These are phyloP conservation scores for Hymenoscyphus linearis DNA, from an alignment of 2,329 filamentous ascomycete species.

Conservation along the genomic window DNA sequence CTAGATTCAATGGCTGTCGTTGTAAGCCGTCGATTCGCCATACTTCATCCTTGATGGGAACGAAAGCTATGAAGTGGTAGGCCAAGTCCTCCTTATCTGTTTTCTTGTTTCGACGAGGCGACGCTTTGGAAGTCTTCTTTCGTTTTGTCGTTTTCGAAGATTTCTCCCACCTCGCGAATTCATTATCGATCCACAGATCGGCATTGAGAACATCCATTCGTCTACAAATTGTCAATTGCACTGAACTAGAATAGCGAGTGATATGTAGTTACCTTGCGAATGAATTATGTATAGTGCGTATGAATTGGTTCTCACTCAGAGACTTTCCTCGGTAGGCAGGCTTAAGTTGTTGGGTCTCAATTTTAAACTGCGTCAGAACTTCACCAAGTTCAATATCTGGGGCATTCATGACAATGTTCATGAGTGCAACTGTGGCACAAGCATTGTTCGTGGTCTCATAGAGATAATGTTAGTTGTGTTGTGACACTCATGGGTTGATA, in stretches of 20 bases:
- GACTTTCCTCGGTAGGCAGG: conserved; percentile 71
- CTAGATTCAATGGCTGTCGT: conserved; percentile 61
- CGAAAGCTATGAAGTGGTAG: conserved; percentile 87
- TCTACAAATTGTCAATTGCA: conserved; percentile 34
- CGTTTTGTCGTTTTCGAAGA: conserved; percentile 29
- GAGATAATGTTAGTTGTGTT: neutral
- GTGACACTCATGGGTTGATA: neutral
- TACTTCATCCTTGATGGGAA: conserved; percentile 66
- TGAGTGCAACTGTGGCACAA: conserved; percentile 85
- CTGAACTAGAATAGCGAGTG: neutral
- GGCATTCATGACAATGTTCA: conserved; percentile 91
- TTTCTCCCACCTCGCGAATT: conserved; percentile 32
- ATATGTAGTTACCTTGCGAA: conserved; percentile 58
- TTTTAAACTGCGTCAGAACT: conserved; percentile 67
- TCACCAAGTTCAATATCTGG: conserved; percentile 60
- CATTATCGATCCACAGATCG: conserved; percentile 60
- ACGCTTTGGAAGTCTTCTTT: conserved; percentile 32
- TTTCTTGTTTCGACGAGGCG: conserved; percentile 30
- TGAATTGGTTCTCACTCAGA: conserved; percentile 68
- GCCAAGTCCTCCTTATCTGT: conserved; percentile 53
- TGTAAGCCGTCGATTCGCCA: conserved; percentile 90
- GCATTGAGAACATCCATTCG: conserved; percentile 71
- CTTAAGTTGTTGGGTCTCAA: conserved; percentile 61
- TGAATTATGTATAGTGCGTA: conserved; percentile 81
- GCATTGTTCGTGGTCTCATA: conserved; percentile 70